Percentiles rank a stretch among this genome's conserved stretches.
These are phyloP conservation scores for Castanea sativa DNA, from an alignment of 306 rosid species.

Conservation along the genomic window DNA sequence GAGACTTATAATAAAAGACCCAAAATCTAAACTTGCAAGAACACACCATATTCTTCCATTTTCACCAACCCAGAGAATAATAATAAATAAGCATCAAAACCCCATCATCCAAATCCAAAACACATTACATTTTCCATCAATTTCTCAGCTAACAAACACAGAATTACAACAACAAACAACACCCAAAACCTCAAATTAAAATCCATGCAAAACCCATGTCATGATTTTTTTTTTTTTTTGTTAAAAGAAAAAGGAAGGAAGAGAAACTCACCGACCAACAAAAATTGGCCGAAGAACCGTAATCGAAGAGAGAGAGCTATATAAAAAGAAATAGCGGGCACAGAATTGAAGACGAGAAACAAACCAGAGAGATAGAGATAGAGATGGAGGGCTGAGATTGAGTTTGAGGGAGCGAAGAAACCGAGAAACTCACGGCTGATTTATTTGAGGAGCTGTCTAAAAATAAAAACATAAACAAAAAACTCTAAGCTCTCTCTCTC, in stretches of 20 bases:
- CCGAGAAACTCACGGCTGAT: conserved; percentile 15
- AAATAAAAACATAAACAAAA: too few species aligned
- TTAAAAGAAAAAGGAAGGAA: neutral
- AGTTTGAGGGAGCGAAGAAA: neutral
- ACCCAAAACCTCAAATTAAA: neutral
- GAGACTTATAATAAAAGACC: neutral
- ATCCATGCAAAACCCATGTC: neutral
- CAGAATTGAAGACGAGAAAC: too few species aligned
- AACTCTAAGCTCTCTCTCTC: too few species aligned
- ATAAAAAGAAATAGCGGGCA: neutral
- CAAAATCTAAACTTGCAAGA: too few species aligned
- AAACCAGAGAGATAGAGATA: neutral
- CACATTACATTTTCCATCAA: neutral
- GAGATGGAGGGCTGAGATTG: conserved; percentile 10
- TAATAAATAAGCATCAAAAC: neutral
- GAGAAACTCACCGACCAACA: conserved; percentile 39
- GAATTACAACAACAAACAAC: neutral
- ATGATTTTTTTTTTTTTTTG: too few species aligned
- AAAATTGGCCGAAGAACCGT: conserved; percentile 19
- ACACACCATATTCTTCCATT: too few species aligned
- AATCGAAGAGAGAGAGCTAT: neutral
- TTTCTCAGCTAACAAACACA: neutral
- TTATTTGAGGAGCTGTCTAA: neutral
- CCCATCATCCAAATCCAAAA: neutral
- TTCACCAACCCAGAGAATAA: neutral